Evolutionary conservation across 2,329 filamentous ascomycete species (phyloP), one percentile per base, ranked within the genome.

Genomic region (Colletotrichum sp.): DNA sequence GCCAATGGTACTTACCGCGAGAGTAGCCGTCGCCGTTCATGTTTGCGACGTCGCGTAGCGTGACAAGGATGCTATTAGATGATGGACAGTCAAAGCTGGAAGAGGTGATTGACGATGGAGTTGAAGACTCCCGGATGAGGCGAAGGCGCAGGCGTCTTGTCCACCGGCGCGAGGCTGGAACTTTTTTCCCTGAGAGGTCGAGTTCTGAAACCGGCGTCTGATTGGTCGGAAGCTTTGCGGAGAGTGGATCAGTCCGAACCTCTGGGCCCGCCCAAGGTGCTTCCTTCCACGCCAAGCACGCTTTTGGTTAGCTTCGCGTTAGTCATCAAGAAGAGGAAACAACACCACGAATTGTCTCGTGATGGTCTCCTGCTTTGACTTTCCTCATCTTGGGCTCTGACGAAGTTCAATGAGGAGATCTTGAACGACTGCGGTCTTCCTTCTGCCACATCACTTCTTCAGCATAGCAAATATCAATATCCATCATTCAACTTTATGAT

Each of bases 11-110:
- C 76, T 66, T 71, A 78, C 77, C 77, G 44, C 77, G 77, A 71
- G 77, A 77, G 52, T 78, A 78, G 66, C 67, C 72, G 55, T 78
- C 77, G 69, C 77, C 77, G 77, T 78, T 78, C 77, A 78, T 78
- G 55, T 49, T 76, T 68, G 66, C 69, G 39, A 64, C 57, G 70
- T 57, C 39, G 52, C 68, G 49, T 72, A 44, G 72, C 22, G 69
- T 72, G 32, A 29, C 52, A 77, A 49, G 63, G 72, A 65, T 71
- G 36, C 52, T 68, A 44, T 27, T 66, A 3, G 61, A 55, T 72
- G 72, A 72, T 77, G 75, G 71, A 55, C 52, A 77, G 44, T 34
- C 52, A 22, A 57, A 29, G 29, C 59, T 63, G 44, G 36, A 69
- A 34, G 49, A 32, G 11, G 36, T 55, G 44, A 36, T 72, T 65